Conservation (phyloP, 345 rosid species). For the Clausena lansium region DNA sequence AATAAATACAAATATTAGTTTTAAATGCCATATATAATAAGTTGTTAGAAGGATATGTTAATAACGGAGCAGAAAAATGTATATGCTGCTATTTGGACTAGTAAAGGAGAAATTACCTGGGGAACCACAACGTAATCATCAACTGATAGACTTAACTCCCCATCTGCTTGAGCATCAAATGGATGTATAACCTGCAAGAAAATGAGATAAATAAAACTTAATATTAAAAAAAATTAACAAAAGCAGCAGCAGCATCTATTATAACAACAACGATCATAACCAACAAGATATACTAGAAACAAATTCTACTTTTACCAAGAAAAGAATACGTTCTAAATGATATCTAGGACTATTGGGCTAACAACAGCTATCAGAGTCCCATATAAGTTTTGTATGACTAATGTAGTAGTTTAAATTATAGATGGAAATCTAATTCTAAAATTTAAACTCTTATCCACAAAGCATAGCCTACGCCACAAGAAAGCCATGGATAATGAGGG, state of each 20-base stretch:
- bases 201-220: background rate
- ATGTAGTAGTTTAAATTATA: background rate
- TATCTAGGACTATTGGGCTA: background rate
- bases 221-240: background rate
- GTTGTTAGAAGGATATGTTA: background rate
- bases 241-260: background rate
- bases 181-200: slow-evolving; percentile 70
- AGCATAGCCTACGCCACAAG: background rate
- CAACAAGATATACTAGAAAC: background rate
- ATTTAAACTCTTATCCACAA: background rate
- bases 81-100: background rate
- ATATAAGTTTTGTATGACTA: background rate
- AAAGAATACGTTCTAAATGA: background rate
- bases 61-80: background rate
- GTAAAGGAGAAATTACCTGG: slow-evolving; percentile 47
- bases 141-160: slow-evolving; percentile 69
- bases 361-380: too few species aligned
- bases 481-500: background rate
- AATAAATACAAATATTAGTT: background rate
- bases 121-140: slow-evolving; percentile 80
- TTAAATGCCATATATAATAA: background rate
- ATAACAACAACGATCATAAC: background rate
- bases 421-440: background rate
- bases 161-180: slow-evolving; percentile 87
- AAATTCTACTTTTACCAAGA: background rate